A percentile compares a stretch with the other conserved stretches of the same genome.
phyloP scores from a whole-genome alignment of 2,329 filamentous ascomycete genomes.

The Curvularia hawaiiensis region DNA sequence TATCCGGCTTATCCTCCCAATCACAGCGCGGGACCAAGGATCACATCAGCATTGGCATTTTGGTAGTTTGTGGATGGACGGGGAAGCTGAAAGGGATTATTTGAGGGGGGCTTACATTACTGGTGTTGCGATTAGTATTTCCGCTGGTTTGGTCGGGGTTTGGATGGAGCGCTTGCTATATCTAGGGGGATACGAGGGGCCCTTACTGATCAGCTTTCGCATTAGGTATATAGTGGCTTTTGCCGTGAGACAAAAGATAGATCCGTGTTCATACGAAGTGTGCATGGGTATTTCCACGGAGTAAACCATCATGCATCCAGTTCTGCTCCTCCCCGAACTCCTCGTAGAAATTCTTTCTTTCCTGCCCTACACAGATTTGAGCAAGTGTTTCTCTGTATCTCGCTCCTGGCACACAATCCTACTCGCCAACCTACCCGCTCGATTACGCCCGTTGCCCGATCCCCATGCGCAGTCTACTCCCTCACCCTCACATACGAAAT shows the following conservation, averaged over 20 bases:
- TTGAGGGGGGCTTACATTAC: not conserved
- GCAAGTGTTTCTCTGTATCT: constrained; percentile 8
- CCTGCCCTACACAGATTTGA: constrained; percentile 8
- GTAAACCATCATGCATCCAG: constrained; percentile 15
- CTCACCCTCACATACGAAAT: not conserved
- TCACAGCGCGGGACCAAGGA: not conserved
- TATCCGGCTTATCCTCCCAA: not conserved
- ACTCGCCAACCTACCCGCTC: constrained; percentile 15
- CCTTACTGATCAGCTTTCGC: not conserved
- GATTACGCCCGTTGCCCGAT: constrained; percentile 14
- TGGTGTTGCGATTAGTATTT: not conserved
- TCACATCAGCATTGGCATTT: not conserved
- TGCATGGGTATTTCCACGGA: not conserved
- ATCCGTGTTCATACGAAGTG: not conserved
- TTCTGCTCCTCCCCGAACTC: constrained; percentile 23
- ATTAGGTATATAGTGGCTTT: not conserved
- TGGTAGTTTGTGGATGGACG: not conserved
- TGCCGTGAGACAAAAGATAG: not conserved
- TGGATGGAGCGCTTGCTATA: not conserved
- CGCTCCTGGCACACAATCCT: constrained; percentile 12
- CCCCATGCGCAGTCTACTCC: not conserved
- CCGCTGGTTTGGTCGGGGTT: not conserved
- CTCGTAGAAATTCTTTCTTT: constrained; percentile 17
- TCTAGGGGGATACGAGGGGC: not conserved
- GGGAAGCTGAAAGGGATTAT: not conserved